Conservation (phyloP, 768 basidiomycete genomes). For the Hypsizygus marmoreus region DNA sequence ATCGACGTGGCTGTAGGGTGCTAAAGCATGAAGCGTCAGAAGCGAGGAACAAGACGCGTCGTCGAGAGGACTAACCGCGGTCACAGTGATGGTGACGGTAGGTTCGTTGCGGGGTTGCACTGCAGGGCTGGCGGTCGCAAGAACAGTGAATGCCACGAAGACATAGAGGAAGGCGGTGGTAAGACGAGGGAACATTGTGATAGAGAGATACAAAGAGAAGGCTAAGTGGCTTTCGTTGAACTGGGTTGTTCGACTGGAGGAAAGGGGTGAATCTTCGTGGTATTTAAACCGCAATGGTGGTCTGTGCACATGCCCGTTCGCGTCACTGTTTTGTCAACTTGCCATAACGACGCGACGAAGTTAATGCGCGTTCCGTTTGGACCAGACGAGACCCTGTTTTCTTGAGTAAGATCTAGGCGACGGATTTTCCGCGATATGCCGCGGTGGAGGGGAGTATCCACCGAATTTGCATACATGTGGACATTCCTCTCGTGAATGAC, state of each 20-base stretch:
- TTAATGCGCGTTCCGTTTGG: too few relatives aligned
- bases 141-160: conserved; percentile 24
- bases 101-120: conserved; percentile 10
- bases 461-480: too few relatives aligned
- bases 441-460: background rate
- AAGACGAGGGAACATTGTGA: conserved; percentile 28
- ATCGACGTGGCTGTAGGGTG: conserved; percentile 20
- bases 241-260: conserved; percentile 22
- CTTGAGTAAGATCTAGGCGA: too few relatives aligned
- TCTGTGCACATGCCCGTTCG: conserved; percentile 2
- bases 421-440: background rate
- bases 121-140: conserved; percentile 29
- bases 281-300: conserved; percentile 9
- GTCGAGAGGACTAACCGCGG: background rate
- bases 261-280: background rate
- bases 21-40: conserved; percentile 14
- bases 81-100: conserved; percentile 15
- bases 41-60: background rate
- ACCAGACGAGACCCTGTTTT: too few relatives aligned
- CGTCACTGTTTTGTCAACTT: background rate
- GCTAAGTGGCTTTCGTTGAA: conserved; percentile 10
- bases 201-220: conserved; percentile 4
- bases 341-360: background rate
- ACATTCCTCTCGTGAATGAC: background rate
- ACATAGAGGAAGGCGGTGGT: conserved; percentile 21